Conservation (phyloP, 2,329 filamentous ascomycete genomes). For the Raffaelea arxii region DNA sequence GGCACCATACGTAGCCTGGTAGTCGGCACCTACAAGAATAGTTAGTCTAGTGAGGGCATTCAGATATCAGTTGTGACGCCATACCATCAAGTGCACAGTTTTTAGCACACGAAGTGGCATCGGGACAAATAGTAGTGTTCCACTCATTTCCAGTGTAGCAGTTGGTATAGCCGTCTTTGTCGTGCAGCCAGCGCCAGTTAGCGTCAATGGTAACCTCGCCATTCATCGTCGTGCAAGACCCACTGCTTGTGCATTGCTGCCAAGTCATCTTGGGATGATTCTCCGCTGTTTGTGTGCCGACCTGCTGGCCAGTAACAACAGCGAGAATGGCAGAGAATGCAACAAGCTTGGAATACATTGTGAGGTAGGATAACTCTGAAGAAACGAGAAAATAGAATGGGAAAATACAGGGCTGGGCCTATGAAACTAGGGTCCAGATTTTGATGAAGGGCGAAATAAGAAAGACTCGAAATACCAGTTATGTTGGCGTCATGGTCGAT, state of each 20-base stretch:
- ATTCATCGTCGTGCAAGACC: slow-evolving; percentile 35
- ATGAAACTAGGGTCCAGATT: too few relatives aligned
- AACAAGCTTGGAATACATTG: slow-evolving; percentile 11
- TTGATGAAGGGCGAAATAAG: too few relatives aligned
- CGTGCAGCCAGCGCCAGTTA: slow-evolving; percentile 51
- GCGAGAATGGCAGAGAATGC: slow-evolving; percentile 33
- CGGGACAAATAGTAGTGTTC: slow-evolving; percentile 37
- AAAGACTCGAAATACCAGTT: too few relatives aligned
- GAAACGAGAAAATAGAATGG: not conserved
- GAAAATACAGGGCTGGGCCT: not conserved
- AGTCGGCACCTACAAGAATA: slow-evolving; percentile 29
- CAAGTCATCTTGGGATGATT: slow-evolving; percentile 43
- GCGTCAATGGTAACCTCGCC: slow-evolving; percentile 43
- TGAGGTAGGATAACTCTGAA: not conserved
- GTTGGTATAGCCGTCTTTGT: slow-evolving; percentile 33
- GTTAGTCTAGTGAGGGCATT: not conserved
- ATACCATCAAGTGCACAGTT: slow-evolving; percentile 46
- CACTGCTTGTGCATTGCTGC: slow-evolving; percentile 36
- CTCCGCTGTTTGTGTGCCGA: slow-evolving; percentile 34
- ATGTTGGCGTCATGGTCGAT: too few relatives aligned
- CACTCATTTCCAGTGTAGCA: slow-evolving; percentile 40
- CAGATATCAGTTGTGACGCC: not conserved
- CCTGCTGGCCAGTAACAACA: slow-evolving; percentile 34
- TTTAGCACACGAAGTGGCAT: slow-evolving; percentile 36
- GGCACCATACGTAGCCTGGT: slow-evolving; percentile 41